Evolutionary conservation across 176 grass and related monocot genomes (phyloP).

Genomic region (Aegilops umbellulata): DNA sequence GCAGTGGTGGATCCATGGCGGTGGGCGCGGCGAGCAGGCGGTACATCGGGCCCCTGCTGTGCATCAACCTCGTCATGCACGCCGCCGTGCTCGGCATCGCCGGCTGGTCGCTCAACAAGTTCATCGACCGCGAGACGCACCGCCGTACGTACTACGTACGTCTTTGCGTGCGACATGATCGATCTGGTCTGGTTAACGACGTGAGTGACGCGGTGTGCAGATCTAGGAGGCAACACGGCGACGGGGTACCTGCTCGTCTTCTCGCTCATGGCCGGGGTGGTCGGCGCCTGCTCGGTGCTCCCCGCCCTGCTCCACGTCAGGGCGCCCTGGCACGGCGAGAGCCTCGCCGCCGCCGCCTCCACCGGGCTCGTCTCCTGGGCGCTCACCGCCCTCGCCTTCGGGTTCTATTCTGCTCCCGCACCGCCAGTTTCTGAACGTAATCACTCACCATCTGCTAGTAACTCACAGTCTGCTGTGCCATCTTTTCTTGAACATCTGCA

Average conservation of each 20-base stretch:
- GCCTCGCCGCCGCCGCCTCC: constrained; percentile 1
- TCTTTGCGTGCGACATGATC: too few relatives aligned
- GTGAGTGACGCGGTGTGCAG: background rate
- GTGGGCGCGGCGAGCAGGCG: background rate
- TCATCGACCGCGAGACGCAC: constrained; percentile 20
- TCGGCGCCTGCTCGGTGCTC: constrained; percentile 7
- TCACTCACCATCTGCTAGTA: background rate
- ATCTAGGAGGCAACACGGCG: constrained; percentile 3
- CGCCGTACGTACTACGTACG: background rate
- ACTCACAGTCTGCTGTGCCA: background rate
- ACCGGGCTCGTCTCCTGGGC: constrained; percentile 2
- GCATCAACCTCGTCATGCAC: constrained; percentile 16
- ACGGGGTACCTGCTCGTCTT: constrained; percentile 10
- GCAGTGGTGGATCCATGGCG: background rate
- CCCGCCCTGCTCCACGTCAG: background rate
- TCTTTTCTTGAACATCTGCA: background rate
- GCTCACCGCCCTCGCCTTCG: constrained; percentile 1
- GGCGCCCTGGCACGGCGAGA: background rate
- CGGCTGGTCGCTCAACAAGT: constrained; percentile 16
- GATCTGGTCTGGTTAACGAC: background rate
- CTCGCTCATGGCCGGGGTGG: constrained; percentile 4
- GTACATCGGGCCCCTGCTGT: constrained; percentile 7
- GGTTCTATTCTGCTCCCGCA: background rate
- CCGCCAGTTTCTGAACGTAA: background rate
- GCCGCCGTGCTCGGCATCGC: constrained; percentile 5